Conservation (phyloP, 2,329 filamentous ascomycete genomes). For the Aureobasidium leucospermi region DNA sequence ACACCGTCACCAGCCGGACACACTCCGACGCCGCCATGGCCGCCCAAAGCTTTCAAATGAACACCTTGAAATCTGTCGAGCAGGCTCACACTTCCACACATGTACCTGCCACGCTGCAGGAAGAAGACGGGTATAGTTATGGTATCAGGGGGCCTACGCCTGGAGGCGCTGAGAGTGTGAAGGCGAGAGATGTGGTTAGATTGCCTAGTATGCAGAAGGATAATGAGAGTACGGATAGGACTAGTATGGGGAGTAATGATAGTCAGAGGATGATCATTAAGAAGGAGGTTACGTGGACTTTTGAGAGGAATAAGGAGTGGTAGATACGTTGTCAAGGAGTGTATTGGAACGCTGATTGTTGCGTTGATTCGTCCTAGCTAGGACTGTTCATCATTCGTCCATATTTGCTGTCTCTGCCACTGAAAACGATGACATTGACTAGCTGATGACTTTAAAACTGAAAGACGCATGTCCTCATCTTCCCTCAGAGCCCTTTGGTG, state of each 20-base stretch:
- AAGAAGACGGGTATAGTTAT: neutral
- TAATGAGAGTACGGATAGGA: neutral
- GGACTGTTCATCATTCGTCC: no score
- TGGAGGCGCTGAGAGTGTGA: neutral
- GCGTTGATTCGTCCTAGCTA: no score
- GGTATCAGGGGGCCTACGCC: neutral
- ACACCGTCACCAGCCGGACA: neutral
- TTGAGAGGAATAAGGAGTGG: neutral
- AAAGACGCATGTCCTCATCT: no score
- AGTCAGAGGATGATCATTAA: constrained; percentile 14
- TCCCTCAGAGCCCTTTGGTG: no score
- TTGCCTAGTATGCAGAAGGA: neutral
- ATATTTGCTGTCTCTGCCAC: no score
- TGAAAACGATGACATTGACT: no score
- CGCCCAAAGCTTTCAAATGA: neutral
- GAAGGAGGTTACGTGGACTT: neutral
- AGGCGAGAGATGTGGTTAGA: neutral
- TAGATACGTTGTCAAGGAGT: neutral
- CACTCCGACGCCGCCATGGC: neutral
- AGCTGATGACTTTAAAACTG: no score
- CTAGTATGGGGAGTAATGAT: neutral
- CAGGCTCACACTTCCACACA: neutral
- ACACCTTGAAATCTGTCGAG: neutral
- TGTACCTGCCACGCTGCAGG: neutral
- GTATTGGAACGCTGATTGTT: no score